Base-by-base conservation (phyloP, 2,329 filamentous ascomycete species). In the Neocucurbitaria cava region DNA sequence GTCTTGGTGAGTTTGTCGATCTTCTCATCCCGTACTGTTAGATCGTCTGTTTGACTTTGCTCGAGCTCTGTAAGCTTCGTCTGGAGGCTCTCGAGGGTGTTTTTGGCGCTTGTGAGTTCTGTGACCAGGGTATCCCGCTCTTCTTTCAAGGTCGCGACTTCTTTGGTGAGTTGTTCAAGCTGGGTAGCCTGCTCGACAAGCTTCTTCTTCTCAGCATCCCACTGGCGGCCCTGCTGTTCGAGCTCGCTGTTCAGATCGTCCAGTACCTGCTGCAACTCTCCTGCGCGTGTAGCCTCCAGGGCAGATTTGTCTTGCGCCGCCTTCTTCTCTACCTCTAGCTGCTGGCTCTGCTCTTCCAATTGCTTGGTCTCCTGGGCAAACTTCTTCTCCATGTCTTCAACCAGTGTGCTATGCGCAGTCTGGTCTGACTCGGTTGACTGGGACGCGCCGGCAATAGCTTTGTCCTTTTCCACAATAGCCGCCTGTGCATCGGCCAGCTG, bases 201-300 rank as follows among this genome's bases (percentile, higher is more conserved):
- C 54, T 68, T 70, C 60, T 70, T 68, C 66, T 72, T 75, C 30
- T 76, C 72, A 15, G 65, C 65, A 41, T 73, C 70, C 72, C 72
- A 76, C 48, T 76, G 60, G 7, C 55, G 61, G 36, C 70, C 71
- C 42, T 74, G 72, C 24, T 68, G 60, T 45, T 75, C 71, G 10
- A 76, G 68, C 46, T 76, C 73, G 7, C 61, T 63, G 49, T 69
- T 73, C 47, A 76, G 62, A 18, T 76, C 71, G 40, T 65, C 66
- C 5, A 76, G 62, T 6, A 75, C 66, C 53, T 74, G 69, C 53
- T 74, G 71, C 3, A 76, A 62, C 42, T 76, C 73, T 24, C 65
- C 61, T 0, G 72, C 69, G 21, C 70, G 70, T 30, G 68, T 58
- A 18, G 66, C 64, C 52, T 75, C 73, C 17, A 66, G 63, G 30